These are phyloP conservation scores for Exophiala aquamarina DNA, from an alignment of 2,329 filamentous ascomycete genomes.

Conservation along the genomic window DNA sequence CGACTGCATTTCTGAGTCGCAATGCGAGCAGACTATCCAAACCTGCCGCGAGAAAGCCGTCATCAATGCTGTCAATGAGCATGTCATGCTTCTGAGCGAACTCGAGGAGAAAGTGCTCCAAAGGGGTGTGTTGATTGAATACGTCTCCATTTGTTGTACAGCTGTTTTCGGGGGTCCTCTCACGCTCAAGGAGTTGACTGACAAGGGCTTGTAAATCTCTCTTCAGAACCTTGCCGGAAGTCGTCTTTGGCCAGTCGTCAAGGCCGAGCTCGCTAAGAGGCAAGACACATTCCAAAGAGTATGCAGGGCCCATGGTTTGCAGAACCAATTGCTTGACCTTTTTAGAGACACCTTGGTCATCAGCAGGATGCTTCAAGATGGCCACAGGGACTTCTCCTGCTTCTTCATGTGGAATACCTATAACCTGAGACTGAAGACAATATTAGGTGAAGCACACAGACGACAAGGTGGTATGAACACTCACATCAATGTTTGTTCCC, in stretches of 20 bases:
- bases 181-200: neutral
- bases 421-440: slow-evolving; percentile 35
- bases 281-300: slow-evolving; percentile 28
- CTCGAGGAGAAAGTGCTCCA: slow-evolving; percentile 7
- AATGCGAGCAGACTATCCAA: slow-evolving; percentile 50
- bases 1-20: slow-evolving; percentile 44
- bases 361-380: slow-evolving; percentile 33
- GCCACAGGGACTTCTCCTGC: slow-evolving; percentile 52
- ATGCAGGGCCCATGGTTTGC: slow-evolving; percentile 8
- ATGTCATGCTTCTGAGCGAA: slow-evolving; percentile 36
- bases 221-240: slow-evolving; percentile 13
- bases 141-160: neutral
- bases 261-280: slow-evolving; percentile 34
- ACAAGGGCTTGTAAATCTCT: slow-evolving; percentile 6
- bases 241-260: slow-evolving; percentile 33
- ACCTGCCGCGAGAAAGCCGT: slow-evolving; percentile 47
- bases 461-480: no score
- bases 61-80: slow-evolving; percentile 30
- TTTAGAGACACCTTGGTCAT: neutral
- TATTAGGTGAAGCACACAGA: slow-evolving; percentile 4
- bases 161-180: no score
- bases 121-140: neutral
- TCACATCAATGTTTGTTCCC: slow-evolving; percentile 34
- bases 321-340: slow-evolving; percentile 5
- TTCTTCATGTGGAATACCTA: slow-evolving; percentile 46